Conservation (phyloP, 805 yeast species). For the Saccharomycopsis babjevae region DNA sequence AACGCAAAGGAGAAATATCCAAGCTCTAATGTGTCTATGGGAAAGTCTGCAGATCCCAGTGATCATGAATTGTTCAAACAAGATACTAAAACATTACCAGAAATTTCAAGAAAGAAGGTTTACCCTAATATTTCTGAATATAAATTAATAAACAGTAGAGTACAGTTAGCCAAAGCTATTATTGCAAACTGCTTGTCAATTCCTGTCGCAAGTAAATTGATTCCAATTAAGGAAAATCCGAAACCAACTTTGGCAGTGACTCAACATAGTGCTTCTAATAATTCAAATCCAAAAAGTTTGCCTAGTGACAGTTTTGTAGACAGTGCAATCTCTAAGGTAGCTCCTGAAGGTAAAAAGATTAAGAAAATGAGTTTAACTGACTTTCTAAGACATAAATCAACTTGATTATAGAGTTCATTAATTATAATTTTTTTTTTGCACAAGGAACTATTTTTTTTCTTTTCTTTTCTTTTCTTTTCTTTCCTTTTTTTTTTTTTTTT, state of each 20-base stretch:
- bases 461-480: not conserved
- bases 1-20: not conserved
- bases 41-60: not conserved
- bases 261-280: not conserved
- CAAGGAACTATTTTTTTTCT: not conserved
- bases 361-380: constrained; percentile 69
- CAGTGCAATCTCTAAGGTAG: constrained; percentile 11
- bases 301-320: not conserved
- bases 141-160: constrained; percentile 10
- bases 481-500: not conserved
- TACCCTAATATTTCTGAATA: constrained; percentile 2
- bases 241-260: not conserved
- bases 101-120: not conserved
- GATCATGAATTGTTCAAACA: not conserved
- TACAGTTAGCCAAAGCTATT: constrained; percentile 9
- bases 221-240: not conserved
- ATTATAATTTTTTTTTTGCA: not conserved
- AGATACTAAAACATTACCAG: not conserved
- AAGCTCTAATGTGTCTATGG: not conserved
- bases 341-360: constrained; percentile 28
- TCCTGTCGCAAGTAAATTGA: constrained; percentile 21
- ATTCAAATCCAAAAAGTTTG: not conserved
- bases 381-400: constrained; percentile 46
- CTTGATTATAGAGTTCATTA: not conserved
- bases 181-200: constrained; percentile 21